phyloP scores from a whole-genome alignment of 148 eudicot genomes.

The Gaultheria prostrata region DNA sequence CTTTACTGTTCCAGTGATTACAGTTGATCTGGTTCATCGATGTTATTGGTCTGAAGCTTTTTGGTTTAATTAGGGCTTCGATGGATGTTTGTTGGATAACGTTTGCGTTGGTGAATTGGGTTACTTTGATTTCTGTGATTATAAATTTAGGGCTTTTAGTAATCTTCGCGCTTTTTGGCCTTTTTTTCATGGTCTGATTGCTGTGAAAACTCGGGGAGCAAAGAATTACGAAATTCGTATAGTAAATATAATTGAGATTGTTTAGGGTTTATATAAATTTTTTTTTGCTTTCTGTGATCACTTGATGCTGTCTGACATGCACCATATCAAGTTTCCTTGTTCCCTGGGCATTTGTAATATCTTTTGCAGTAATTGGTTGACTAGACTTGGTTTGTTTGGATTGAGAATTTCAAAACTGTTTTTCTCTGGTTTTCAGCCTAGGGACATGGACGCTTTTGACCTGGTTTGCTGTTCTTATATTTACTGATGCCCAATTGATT shows the following conservation, averaged over 20 bases:
- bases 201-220: not conserved
- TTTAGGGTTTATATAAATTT: not conserved
- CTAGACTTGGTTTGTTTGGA: not conserved
- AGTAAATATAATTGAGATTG: not conserved
- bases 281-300: not conserved
- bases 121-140: not conserved
- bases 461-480: not conserved
- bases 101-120: not conserved
- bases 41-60: not conserved
- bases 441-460: not conserved
- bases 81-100: not conserved
- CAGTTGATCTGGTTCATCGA: not conserved
- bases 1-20: not conserved
- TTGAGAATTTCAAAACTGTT: not conserved
- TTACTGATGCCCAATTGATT: not conserved
- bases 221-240: not conserved
- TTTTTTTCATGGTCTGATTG: not conserved
- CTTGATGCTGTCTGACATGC: not conserved
- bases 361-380: not conserved
- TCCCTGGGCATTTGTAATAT: not conserved
- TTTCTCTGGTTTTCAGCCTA: not conserved
- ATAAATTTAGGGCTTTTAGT: not conserved
- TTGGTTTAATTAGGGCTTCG: slow-evolving; percentile 5
- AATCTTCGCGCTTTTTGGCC: not conserved
- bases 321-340: not conserved